A percentile compares a stretch with the other conserved stretches of the same genome.
These are phyloP conservation scores for Phalaenopsis hybrid DNA, from an alignment of 116 monocot species.

Conservation along the genomic window DNA sequence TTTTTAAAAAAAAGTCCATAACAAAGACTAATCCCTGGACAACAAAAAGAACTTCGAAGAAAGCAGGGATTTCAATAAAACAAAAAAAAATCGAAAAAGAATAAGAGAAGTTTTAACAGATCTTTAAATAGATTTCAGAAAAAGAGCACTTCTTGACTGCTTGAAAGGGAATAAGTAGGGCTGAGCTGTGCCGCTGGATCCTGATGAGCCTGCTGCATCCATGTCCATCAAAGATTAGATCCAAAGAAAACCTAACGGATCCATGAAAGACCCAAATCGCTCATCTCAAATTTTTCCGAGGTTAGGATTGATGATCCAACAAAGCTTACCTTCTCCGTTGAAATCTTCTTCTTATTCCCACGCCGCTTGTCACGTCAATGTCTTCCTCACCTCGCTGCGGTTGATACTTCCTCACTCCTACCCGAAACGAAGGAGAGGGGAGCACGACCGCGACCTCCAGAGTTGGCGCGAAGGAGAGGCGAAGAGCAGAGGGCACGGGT, in stretches of 20 bases:
- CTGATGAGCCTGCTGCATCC: not conserved
- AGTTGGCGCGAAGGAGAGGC: no score
- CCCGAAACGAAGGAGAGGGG: no score
- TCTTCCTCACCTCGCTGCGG: no score
- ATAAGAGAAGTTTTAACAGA: not conserved
- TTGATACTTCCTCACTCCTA: no score
- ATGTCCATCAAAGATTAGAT: constrained; percentile 2
- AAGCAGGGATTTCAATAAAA: not conserved
- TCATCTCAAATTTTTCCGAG: no score
- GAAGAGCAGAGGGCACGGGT: no score
- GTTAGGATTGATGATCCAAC: no score
- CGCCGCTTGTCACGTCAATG: no score
- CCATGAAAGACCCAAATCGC: no score
- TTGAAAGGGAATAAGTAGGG: not conserved
- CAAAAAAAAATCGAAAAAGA: not conserved
- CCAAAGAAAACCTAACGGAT: not conserved
- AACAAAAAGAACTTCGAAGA: not conserved
- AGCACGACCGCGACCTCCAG: no score
- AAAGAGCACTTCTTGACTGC: not conserved
- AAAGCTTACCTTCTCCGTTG: no score
- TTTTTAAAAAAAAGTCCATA: not conserved
- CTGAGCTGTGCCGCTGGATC: not conserved
- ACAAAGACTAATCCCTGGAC: not conserved
- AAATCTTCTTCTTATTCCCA: no score
- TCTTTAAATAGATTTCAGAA: not conserved